Conservation (phyloP, 2,329 filamentous ascomycete species). For the Neodidymelliopsis sp. region DNA sequence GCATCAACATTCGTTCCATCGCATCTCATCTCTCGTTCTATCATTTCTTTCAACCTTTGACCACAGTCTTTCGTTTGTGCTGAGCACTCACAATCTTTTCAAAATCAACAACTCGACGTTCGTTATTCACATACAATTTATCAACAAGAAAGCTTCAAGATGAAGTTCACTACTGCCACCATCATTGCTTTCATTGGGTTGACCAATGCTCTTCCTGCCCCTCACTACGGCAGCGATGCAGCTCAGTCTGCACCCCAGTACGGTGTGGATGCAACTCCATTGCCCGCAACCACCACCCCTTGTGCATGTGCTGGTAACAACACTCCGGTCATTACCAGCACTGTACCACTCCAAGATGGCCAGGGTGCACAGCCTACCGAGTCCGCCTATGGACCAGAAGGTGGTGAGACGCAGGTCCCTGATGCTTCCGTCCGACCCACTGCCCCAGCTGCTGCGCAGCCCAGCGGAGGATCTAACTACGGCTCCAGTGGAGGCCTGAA, state of each 20-base stretch:
- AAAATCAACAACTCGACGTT: background rate
- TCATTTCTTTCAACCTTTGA: background rate
- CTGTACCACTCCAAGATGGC: background rate
- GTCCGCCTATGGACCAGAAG: background rate
- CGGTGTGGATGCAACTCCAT: background rate
- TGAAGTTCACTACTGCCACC: slow-evolving; percentile 13
- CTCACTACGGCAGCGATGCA: slow-evolving; percentile 8
- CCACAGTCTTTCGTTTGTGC: slow-evolving; percentile 16
- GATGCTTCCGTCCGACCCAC: background rate
- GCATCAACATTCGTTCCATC: slow-evolving; percentile 4
- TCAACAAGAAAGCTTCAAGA: background rate
- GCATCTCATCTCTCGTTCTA: background rate
- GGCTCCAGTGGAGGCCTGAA: slow-evolving; percentile 1
- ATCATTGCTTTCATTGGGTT: slow-evolving; percentile 11
- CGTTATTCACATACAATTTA: background rate
- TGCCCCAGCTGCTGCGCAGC: background rate
- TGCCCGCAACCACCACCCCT: slow-evolving; percentile 16
- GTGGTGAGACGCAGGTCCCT: background rate
- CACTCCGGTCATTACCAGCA: background rate
- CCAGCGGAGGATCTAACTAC: background rate
- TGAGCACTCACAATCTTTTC: slow-evolving; percentile 17
- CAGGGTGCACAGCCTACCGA: background rate
- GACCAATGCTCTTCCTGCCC: slow-evolving; percentile 14
- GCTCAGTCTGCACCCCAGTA: slow-evolving; percentile 11
- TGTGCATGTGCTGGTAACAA: background rate